These are phyloP conservation scores for Pseudocercospora vitis DNA, from an alignment of 2,329 filamentous ascomycete species.

Conservation along the genomic window DNA sequence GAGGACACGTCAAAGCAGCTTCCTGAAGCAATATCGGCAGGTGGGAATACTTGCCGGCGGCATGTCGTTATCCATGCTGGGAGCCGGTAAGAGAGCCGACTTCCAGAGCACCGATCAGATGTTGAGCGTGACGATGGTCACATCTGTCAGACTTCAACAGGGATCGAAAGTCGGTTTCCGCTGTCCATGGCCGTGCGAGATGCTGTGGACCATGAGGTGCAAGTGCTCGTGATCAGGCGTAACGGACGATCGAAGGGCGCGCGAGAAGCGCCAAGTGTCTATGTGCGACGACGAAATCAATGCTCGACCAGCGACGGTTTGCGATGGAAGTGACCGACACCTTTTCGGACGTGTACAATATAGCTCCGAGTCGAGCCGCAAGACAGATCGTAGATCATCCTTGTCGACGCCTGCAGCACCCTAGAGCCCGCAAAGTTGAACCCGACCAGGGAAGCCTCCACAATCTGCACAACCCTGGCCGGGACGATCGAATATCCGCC, in stretches of 20 bases:
- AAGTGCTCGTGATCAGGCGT: background rate
- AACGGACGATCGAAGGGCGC: background rate
- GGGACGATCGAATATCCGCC: background rate
- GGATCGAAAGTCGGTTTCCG: conserved; percentile 4
- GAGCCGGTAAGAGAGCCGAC: conserved; percentile 16
- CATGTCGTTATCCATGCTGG: conserved; percentile 14
- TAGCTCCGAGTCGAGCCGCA: background rate
- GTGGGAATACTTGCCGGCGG: conserved; percentile 7
- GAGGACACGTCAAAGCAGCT: conserved; percentile 19
- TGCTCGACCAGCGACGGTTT: background rate
- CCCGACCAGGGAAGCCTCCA: background rate
- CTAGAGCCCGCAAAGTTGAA: background rate
- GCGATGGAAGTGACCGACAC: background rate
- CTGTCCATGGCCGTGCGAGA: conserved; percentile 6
- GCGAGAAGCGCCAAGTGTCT: background rate
- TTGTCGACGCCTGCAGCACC: conserved; percentile 2
- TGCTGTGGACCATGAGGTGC: background rate
- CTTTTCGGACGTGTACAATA: conserved; percentile 1
- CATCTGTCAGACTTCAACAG: conserved; percentile 8
- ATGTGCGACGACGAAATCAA: background rate
- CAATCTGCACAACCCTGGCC: background rate
- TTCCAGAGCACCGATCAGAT: conserved; percentile 15
- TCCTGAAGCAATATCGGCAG: conserved; percentile 12
- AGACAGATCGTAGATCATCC: conserved; percentile 5
- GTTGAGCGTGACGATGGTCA: background rate